Base-by-base conservation (phyloP, 345 rosid species). In the Aquilaria sinensis region DNA sequence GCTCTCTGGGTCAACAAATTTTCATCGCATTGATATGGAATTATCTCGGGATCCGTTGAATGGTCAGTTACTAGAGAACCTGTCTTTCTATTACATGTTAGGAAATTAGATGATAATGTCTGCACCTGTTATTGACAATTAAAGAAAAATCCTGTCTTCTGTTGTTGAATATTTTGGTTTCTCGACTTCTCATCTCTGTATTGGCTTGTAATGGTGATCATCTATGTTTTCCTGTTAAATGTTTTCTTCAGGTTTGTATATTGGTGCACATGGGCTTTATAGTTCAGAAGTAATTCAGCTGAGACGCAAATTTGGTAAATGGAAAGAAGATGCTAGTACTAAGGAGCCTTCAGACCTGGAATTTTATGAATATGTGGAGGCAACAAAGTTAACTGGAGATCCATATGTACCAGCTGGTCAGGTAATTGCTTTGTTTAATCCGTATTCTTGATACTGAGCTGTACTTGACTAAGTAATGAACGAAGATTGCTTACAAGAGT, bases 331-430 rank as follows among this genome's bases (percentile, higher is more conserved):
- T 49, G 65, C 53, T 65, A 74, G 68, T 58, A 81, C 69, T 52
- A 80, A 80, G 81, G 84, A 83, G 67, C 61, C 81, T 64, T 45
- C 76, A 4, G 75, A 81, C 76, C 84, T 90, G 11, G 88, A 90
- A 68, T 90, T 93, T 61, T 93, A 90, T 70, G 98, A 93, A 74
- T 93, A 93, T 70, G 96, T 90, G 23, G 97, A 93, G 78, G 97
- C 97, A 58, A 80, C 83, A 31, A 93, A 93, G 67, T 69, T 93
- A 79, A 84, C 86, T 50, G 98, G 98, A 64, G 97, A 93, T 78
- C 86, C 92, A 63, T 88, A 81, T 73, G 89, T 93, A 14, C 97
- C 98, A 50, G 98, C 97, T 67, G 98, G 98, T 72, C 81, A 90
- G 96, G 98, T 93, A 77, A 64, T 61, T 56, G 59, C 57, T 47